A percentile compares a stretch with the other conserved stretches of the same genome.
phyloP scores from a whole-genome alignment of 805 yeast genomes.

The Wickerhamomyces canadensis region DNA sequence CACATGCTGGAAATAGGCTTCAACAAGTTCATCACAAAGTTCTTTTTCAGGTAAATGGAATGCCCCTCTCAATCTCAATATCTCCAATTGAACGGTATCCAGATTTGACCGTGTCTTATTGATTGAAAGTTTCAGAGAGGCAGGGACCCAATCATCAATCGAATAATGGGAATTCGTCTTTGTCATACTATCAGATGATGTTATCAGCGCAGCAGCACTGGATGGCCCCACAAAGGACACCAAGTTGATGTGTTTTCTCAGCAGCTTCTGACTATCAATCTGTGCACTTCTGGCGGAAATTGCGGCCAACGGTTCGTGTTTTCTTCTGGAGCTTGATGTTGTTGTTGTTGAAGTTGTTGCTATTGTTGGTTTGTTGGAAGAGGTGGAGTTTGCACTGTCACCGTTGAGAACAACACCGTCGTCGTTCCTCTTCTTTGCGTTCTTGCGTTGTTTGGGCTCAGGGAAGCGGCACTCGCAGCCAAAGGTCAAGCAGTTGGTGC shows the following conservation, averaged over 20 bases:
- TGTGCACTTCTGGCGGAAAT: slow-evolving; percentile 26
- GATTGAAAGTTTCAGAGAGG: slow-evolving; percentile 16
- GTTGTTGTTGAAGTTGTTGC: slow-evolving; percentile 18
- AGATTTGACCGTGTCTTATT: slow-evolving; percentile 24
- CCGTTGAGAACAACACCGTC: too few species aligned
- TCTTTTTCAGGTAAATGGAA: slow-evolving; percentile 60
- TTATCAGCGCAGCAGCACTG: slow-evolving; percentile 33
- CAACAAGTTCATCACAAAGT: slow-evolving; percentile 53
- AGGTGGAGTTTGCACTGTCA: too few species aligned
- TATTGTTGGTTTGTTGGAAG: too few species aligned
- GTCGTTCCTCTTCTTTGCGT: slow-evolving; percentile 22
- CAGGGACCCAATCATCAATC: slow-evolving; percentile 22
- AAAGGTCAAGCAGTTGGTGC: slow-evolving; percentile 68
- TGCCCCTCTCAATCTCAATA: slow-evolving; percentile 61
- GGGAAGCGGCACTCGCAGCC: slow-evolving; percentile 70
- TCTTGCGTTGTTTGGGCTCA: slow-evolving; percentile 43
- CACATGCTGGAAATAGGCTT: slow-evolving; percentile 54
- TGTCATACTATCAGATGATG: slow-evolving; percentile 8
- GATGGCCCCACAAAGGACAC: slow-evolving; percentile 50
- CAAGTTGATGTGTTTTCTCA: slow-evolving; percentile 14
- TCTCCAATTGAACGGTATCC: slow-evolving; percentile 60
- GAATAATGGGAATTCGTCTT: slow-evolving; percentile 38
- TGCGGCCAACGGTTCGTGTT: slow-evolving; percentile 30
- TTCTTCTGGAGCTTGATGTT: slow-evolving; percentile 19
- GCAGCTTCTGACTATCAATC: slow-evolving; percentile 21